Conservation (phyloP, 2,329 filamentous ascomycete genomes). For the Fusarium bactridioides region DNA sequence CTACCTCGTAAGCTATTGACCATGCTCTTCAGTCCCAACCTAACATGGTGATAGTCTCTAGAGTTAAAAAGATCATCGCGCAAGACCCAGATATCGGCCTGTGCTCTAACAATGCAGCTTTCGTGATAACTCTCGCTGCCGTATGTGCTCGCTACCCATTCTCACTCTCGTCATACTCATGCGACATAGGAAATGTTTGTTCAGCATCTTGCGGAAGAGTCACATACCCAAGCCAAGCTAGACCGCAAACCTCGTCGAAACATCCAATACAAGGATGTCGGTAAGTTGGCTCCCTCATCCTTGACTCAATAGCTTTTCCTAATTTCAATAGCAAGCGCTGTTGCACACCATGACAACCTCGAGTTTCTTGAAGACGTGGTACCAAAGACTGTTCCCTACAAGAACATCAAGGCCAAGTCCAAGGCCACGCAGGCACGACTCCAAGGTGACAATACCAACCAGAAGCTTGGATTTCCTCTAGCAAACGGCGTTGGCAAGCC, state of each 20-base stretch:
- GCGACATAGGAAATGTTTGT: slow-evolving; percentile 86
- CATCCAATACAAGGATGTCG: slow-evolving; percentile 94
- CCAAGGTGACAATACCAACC: slow-evolving; percentile 50
- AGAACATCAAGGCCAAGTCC: slow-evolving; percentile 74
- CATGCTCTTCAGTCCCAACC: slow-evolving; percentile 7
- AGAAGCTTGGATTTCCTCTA: slow-evolving; percentile 28
- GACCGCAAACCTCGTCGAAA: slow-evolving; percentile 93
- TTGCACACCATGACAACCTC: slow-evolving; percentile 88
- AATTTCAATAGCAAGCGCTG: slow-evolving; percentile 72
- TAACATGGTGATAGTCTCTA: slow-evolving; percentile 69
- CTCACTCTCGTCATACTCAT: neutral
- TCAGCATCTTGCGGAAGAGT: slow-evolving; percentile 85
- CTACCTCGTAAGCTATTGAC: slow-evolving; percentile 75
- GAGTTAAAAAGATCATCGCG: slow-evolving; percentile 94
- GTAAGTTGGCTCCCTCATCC: slow-evolving; percentile 54
- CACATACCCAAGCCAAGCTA: slow-evolving; percentile 86
- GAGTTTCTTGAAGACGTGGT: slow-evolving; percentile 94
- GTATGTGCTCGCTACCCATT: slow-evolving; percentile 54
- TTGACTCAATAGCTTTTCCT: neutral
- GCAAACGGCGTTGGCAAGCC: slow-evolving; percentile 43
- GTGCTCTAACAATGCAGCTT: slow-evolving; percentile 93
- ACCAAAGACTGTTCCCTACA: slow-evolving; percentile 83
- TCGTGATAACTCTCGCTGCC: slow-evolving; percentile 90
- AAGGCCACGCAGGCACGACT: slow-evolving; percentile 57
- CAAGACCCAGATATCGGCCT: slow-evolving; percentile 85